Percentiles rank a stretch among this genome's conserved stretches.
Evolutionary conservation across 2,329 filamentous ascomycete species (phyloP).

Genomic region (Cercospora berteroae): DNA sequence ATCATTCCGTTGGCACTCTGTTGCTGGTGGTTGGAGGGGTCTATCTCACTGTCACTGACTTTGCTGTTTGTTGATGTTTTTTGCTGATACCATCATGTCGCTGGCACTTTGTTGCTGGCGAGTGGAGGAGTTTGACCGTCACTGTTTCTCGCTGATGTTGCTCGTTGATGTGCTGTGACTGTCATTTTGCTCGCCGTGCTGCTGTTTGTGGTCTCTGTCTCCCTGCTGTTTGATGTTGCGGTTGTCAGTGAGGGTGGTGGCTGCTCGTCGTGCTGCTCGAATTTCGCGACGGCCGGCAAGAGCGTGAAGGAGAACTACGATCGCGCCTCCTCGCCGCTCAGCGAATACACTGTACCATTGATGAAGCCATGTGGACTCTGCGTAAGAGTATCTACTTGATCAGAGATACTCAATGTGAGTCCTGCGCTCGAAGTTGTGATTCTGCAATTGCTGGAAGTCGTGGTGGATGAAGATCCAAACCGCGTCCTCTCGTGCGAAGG

Average conservation of each 20-base stretch:
- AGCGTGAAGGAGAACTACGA: too few relatives aligned
- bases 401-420: neutral
- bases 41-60: neutral
- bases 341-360: neutral
- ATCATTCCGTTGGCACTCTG: neutral
- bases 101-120: neutral
- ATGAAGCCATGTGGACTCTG: neutral
- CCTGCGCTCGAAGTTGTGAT: neutral
- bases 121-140: neutral
- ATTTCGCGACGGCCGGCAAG: neutral
- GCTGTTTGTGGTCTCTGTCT: too few relatives aligned
- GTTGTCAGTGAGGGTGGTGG: neutral
- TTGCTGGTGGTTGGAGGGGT: neutral
- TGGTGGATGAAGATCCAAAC: too few relatives aligned
- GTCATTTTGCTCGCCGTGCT: too few relatives aligned
- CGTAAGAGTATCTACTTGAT: neutral
- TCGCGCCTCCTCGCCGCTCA: neutral
- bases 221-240: neutral
- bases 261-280: neutral
- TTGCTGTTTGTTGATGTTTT: neutral
- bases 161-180: neutral
- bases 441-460: neutral
- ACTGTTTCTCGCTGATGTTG: neutral
- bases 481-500: too few relatives aligned
- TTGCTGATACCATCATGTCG: neutral